These are phyloP conservation scores for Dioszegia crocea DNA, from an alignment of 768 basidiomycete genomes.

Conservation along the genomic window DNA sequence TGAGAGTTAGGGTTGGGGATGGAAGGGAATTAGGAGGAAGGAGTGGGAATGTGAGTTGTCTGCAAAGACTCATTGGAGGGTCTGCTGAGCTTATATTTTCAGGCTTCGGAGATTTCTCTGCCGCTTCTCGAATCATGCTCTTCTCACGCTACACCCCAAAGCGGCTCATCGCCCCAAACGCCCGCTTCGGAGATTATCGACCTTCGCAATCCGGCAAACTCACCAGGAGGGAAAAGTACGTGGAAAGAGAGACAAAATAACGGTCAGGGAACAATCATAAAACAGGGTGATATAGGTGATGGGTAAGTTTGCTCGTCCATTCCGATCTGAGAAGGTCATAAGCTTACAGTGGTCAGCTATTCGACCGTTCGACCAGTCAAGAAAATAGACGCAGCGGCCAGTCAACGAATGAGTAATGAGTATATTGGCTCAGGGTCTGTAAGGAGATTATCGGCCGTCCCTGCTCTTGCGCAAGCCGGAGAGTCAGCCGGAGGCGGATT, in stretches of 20 bases:
- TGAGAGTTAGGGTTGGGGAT: conserved; percentile 1
- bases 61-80: too few species aligned
- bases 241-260: conserved; percentile 68
- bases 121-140: conserved; percentile 52
- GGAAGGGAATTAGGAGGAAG: neutral
- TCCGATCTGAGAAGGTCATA: neutral
- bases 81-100: too few species aligned
- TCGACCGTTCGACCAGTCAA: conserved; percentile 92
- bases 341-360: conserved; percentile 46
- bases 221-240: conserved; percentile 60
- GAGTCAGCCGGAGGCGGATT: neutral
- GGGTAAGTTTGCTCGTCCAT: conserved; percentile 52
- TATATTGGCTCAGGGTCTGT: conserved; percentile 63
- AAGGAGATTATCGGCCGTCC: conserved; percentile 7
- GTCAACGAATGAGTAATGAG: conserved; percentile 70
- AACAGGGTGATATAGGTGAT: conserved; percentile 76
- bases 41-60: conserved; percentile 31
- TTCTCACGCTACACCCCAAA: conserved; percentile 33
- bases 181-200: conserved; percentile 65
- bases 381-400: conserved; percentile 76
- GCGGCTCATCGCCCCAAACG: conserved; percentile 54
- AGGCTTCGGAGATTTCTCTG: conserved; percentile 54
- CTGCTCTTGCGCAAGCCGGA: neutral
- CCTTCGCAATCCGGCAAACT: conserved; percentile 12
- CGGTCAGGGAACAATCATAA: conserved; percentile 69